phyloP scores from a whole-genome alignment of 139 green algal genomes.

The Chlamydomonas asymmetrica region DNA sequence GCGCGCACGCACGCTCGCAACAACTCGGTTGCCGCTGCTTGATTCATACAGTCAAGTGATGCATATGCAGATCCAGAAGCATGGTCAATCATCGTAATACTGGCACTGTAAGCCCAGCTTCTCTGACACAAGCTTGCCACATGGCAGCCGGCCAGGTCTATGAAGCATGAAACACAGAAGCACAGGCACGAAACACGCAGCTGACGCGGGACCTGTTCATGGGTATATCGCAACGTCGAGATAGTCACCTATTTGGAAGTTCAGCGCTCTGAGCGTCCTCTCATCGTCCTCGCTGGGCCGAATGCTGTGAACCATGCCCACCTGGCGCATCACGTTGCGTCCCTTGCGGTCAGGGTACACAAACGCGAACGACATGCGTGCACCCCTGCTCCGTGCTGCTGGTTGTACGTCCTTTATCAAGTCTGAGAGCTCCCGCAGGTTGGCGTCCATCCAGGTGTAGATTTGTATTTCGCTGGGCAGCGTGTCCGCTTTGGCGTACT shows the following conservation, averaged over 20 bases:
- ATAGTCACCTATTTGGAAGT: slow-evolving; percentile 90
- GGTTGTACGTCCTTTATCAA: slow-evolving; percentile 78
- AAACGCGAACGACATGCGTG: slow-evolving; percentile 83
- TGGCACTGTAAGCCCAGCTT: too few species aligned
- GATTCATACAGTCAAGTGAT: too few species aligned
- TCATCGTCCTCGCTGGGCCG: slow-evolving; percentile 69
- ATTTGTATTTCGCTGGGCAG: slow-evolving; percentile 62
- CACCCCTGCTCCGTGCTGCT: slow-evolving; percentile 34
- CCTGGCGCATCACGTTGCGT: slow-evolving; percentile 84
- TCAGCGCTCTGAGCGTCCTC: slow-evolving; percentile 77
- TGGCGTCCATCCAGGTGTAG: slow-evolving; percentile 95
- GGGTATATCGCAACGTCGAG: slow-evolving; percentile 83
- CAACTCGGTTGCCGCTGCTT: too few species aligned
- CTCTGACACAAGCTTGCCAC: too few species aligned
- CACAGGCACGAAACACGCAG: too few species aligned
- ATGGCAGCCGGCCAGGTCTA: too few species aligned
- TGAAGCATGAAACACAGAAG: too few species aligned
- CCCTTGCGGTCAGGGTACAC: slow-evolving; percentile 89
- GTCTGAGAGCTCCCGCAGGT: slow-evolving; percentile 87
- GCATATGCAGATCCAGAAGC: too few species aligned
- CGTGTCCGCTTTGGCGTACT: slow-evolving; percentile 45
- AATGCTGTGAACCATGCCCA: slow-evolving; percentile 61
- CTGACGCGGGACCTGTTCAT: too few species aligned
- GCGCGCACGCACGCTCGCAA: too few species aligned
- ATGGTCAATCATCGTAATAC: too few species aligned